Evolutionary conservation across 768 basidiomycete genomes (phyloP).

Genomic region (Boletus patriciae): DNA sequence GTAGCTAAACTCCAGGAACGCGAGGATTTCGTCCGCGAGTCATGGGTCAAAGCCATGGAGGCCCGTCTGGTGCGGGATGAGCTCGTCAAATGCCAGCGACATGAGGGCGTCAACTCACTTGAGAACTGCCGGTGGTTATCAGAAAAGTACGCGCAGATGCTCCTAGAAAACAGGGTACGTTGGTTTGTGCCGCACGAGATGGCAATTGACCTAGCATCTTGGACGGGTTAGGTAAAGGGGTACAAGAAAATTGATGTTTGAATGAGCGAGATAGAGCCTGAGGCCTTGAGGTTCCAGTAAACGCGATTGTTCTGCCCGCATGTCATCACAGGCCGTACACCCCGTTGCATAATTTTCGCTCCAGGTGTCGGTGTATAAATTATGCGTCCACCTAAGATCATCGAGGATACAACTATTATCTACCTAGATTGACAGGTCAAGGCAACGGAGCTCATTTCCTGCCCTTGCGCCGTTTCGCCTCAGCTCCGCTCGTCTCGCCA

Average conservation of each 20-base stretch:
- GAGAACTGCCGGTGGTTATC: constrained; percentile 86
- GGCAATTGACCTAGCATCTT: constrained; percentile 1
- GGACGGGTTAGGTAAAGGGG: constrained; percentile 67
- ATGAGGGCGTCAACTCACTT: constrained; percentile 90
- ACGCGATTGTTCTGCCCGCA: background rate
- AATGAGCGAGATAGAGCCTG: constrained; percentile 4
- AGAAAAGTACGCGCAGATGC: constrained; percentile 77
- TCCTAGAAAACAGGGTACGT: constrained; percentile 77
- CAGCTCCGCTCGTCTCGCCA: constrained; percentile 62
- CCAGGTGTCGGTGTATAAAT: constrained; percentile 8
- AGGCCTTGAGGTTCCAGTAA: background rate
- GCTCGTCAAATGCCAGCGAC: constrained; percentile 83
- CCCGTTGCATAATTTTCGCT: background rate
- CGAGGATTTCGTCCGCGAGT: constrained; percentile 80
- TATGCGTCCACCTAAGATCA: constrained; percentile 3
- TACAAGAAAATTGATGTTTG: constrained; percentile 74
- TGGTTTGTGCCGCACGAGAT: background rate
- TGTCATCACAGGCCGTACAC: background rate
- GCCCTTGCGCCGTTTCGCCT: constrained; percentile 46
- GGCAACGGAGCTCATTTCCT: constrained; percentile 43
- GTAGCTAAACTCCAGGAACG: constrained; percentile 65
- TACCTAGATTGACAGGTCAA: background rate
- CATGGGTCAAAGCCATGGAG: constrained; percentile 95
- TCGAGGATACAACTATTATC: background rate
- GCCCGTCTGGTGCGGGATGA: constrained; percentile 84